Evolutionary conservation across 768 basidiomycete species (phyloP).

Genomic region (Serendipita sp.): DNA sequence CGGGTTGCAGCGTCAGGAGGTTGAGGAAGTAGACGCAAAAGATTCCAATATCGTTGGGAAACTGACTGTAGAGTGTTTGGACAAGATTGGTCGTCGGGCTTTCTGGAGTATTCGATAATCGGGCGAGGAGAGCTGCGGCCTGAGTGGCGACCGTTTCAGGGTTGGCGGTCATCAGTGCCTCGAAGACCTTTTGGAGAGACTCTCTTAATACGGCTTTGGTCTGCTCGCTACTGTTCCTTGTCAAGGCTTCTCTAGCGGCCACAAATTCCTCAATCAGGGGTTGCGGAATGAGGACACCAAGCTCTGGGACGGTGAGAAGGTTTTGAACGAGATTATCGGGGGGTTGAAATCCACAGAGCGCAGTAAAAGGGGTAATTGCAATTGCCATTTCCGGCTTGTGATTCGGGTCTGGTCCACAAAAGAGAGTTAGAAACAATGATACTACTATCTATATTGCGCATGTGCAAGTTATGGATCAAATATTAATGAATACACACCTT

Average conservation of each 20-base stretch:
- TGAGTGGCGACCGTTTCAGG: conserved; percentile 34
- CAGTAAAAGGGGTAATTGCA: conserved; percentile 78
- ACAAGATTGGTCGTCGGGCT: conserved; percentile 49
- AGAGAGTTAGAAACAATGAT: conserved; percentile 11
- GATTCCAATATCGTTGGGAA: conserved; percentile 83
- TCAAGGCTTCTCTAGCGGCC: conserved; percentile 19
- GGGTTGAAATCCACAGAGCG: conserved; percentile 87
- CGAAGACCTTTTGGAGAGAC: conserved; percentile 57
- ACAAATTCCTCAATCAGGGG: conserved; percentile 34
- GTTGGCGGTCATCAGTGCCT: conserved; percentile 71
- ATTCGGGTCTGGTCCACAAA: conserved; percentile 76
- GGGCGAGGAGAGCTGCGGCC: conserved; percentile 38
- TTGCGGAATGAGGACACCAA: conserved; percentile 51
- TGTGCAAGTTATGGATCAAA: conserved; percentile 3
- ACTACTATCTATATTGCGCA: neutral
- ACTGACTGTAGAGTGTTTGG: conserved; percentile 41
- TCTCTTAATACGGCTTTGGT: conserved; percentile 36
- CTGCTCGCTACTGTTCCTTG: conserved; percentile 19
- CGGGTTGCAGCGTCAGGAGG: conserved; percentile 58
- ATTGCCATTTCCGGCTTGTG: conserved; percentile 99
- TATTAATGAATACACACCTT: conserved; percentile 47
- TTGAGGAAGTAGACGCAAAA: conserved; percentile 87
- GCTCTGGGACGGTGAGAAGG: conserved; percentile 58
- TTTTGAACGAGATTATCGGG: conserved; percentile 50
- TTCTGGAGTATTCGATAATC: conserved; percentile 35